Evolutionary conservation across 73 alveolate species (phyloP), one percentile per base, ranked within the genome.

Genomic region (Stentor coeruleus): DNA sequence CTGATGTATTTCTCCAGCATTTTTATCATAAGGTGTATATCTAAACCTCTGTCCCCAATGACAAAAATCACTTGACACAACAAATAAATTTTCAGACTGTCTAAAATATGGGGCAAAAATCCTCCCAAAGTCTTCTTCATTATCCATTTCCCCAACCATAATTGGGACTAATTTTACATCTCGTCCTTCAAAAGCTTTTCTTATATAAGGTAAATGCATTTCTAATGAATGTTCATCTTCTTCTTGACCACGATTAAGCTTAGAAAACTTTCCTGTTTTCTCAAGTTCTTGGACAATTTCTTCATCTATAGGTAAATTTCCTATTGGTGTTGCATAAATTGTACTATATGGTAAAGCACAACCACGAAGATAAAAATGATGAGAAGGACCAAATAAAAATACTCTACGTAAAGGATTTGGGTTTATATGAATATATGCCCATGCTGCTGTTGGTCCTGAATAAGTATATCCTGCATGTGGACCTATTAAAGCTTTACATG

Each of bases 401-500:
- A 97, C 98, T 83, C 98, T 84, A 57, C 90, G 40, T 77, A 85
- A 89, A 92, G 38, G 85, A 3, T 35, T 35, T 58, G 96, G 92
- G n/a, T 92, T 81, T 6, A 96, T 88, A 81, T 93, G 85, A 39
- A 87, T 84, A 83, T 93, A 96, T 2, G 98, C 97, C 89, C 91
- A 94, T 31, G 99, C 98, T 37, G 98, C 99, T 31, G 96, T 96
- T 35, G 95, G 95, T 37, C 98, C 99, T 38, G 97, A 86, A 76
- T 81, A 97, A 38, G 96, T 86, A 85, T 86, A 94, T 6, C 99
- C 99, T 57, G 99, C 99, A 85, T 97, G 99, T 3, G 99, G 99
- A 20, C 96, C 98, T 38, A 97, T 94, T 37, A 97, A 60, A 3
- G 97, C 98, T 82, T 92, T 93, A 31, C 94, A 83, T 76, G 83